A percentile compares a stretch with the other conserved stretches of the same genome.
These are phyloP conservation scores for Paecilomyces niveus DNA, from an alignment of 2,329 filamentous ascomycete species.

Conservation along the genomic window DNA sequence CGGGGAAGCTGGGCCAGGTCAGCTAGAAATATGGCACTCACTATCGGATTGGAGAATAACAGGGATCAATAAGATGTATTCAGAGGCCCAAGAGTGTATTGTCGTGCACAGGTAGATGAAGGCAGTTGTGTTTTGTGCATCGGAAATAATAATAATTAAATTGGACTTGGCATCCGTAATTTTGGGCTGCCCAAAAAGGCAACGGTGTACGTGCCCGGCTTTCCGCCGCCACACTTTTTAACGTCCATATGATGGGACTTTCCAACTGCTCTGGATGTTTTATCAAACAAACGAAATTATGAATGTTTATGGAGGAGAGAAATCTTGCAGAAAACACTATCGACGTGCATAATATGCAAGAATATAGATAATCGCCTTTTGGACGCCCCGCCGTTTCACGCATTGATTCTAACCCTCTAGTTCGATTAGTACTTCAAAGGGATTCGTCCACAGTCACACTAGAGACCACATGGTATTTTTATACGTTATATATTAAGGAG, in stretches of 20 bases:
- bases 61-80: neutral
- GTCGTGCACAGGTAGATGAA: neutral
- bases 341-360: neutral
- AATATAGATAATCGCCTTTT: neutral
- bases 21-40: constrained; percentile 1
- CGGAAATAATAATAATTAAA: constrained; percentile 2
- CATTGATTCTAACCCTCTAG: neutral
- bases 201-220: constrained; percentile 13
- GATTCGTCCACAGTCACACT: neutral
- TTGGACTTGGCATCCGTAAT: constrained; percentile 13
- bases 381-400: neutral
- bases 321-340: neutral
- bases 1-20: neutral
- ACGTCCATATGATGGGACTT: no score
- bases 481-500: neutral
- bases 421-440: neutral
- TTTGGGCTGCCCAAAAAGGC: constrained; percentile 11
- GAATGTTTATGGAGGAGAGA: neutral
- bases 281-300: no score
- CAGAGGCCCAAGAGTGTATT: no score
- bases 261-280: no score
- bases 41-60: neutral
- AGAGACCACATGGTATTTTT: neutral
- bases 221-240: neutral
- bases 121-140: constrained; percentile 15